Evolutionary conservation across 352 stramenopile species (phyloP).

Genomic region (Nothophytophthora sp.): DNA sequence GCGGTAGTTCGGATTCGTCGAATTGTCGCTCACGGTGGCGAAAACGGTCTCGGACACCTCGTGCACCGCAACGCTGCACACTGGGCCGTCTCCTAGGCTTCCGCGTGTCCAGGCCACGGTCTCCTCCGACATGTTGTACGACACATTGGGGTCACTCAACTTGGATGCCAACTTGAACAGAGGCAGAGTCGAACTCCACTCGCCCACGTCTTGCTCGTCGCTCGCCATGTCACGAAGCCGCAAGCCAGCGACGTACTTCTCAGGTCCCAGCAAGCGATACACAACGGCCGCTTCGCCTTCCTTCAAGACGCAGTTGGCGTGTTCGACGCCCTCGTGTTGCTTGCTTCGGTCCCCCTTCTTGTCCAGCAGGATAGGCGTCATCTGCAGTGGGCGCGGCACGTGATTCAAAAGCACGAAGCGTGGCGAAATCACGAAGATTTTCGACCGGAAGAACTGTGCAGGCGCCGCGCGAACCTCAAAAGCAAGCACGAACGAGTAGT

Average conservation of each 20-base stretch:
- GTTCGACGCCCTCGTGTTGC: conserved; percentile 15
- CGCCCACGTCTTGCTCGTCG: conserved; percentile 48
- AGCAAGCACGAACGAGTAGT: conserved; percentile 75
- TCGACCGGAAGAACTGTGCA: conserved; percentile 81
- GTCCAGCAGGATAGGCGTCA: conserved; percentile 77
- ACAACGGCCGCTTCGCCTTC: conserved; percentile 58
- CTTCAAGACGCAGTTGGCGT: conserved; percentile 48
- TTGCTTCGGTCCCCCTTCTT: conserved; percentile 63
- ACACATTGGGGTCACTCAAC: conserved; percentile 43
- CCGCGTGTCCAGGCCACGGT: conserved; percentile 72
- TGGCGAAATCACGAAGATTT: conserved; percentile 80
- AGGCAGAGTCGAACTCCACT: conserved; percentile 64
- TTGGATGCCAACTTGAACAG: conserved; percentile 39
- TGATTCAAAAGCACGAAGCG: conserved; percentile 76
- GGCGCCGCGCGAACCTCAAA: conserved; percentile 82
- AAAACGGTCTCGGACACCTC: conserved; percentile 73
- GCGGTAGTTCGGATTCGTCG: conserved; percentile 63
- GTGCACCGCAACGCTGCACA: conserved; percentile 66
- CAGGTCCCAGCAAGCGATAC: conserved; percentile 68
- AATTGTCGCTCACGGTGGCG: conserved; percentile 68
- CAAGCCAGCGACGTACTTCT: conserved; percentile 72
- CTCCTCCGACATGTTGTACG: conserved; percentile 45
- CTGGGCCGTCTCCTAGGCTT: conserved; percentile 67
- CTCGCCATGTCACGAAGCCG: conserved; percentile 62
- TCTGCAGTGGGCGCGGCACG: conserved; percentile 60